Evolutionary conservation across 139 green algal species (phyloP).

Genomic region (Choricystis sp.): DNA sequence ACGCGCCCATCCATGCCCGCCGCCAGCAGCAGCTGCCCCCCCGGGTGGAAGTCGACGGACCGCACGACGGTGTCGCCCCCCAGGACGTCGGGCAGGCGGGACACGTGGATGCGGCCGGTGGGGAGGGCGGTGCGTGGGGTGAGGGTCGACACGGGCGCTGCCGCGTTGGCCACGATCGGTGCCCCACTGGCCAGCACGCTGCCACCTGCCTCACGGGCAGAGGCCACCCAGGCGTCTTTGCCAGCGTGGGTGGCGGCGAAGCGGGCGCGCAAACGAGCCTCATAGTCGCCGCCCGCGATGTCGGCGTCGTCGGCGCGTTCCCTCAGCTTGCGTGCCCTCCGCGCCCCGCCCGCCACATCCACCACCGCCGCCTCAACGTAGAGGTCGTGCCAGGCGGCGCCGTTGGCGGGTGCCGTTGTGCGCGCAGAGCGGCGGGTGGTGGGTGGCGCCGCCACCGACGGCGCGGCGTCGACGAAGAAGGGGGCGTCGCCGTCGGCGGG

Average conservation of each 20-base stretch:
- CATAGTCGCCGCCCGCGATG: slow-evolving; percentile 45
- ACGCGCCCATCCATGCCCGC: slow-evolving; percentile 65
- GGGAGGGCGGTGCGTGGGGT: slow-evolving; percentile 13
- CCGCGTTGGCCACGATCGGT: slow-evolving; percentile 7
- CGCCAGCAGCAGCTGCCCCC: slow-evolving; percentile 69
- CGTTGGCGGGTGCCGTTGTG: background rate
- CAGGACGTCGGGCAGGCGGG: slow-evolving; percentile 51
- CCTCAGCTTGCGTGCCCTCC: slow-evolving; percentile 50
- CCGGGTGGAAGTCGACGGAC: slow-evolving; percentile 64
- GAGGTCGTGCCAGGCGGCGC: slow-evolving; percentile 47
- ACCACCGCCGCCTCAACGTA: slow-evolving; percentile 33
- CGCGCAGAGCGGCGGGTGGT: background rate
- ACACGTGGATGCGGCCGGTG: slow-evolving; percentile 40
- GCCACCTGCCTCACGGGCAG: slow-evolving; percentile 9
- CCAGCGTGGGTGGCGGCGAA: slow-evolving; percentile 45
- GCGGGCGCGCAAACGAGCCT: slow-evolving; percentile 48
- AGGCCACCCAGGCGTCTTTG: slow-evolving; percentile 46
- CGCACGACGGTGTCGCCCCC: slow-evolving; percentile 42
- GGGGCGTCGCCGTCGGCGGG: too few relatives aligned
- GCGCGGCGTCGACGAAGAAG: too few relatives aligned
- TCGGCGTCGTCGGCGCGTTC: slow-evolving; percentile 28
- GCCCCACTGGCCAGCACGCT: background rate
- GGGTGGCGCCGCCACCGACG: too few relatives aligned
- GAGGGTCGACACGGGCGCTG: slow-evolving; percentile 17
- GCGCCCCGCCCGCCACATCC: slow-evolving; percentile 18